Evolutionary conservation across 345 rosid species (phyloP).

Genomic region (Citrus sinensis): DNA sequence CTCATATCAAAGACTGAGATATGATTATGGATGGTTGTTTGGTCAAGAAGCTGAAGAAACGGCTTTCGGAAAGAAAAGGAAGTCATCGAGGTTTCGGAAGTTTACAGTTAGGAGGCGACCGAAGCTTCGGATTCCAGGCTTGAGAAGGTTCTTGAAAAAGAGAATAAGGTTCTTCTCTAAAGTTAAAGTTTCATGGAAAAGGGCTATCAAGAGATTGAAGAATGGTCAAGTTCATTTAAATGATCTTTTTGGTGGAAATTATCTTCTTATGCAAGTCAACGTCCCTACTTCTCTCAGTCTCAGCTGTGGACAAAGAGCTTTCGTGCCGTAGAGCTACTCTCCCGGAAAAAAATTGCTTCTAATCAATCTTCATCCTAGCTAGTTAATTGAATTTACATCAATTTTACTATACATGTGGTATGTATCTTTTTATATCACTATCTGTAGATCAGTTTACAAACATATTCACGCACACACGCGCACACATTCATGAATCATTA

Average conservation of each 20-base stretch:
- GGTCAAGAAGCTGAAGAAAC: slow-evolving; percentile 14
- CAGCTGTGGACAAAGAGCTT: too few relatives aligned
- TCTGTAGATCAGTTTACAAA: too few relatives aligned
- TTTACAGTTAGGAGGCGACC: slow-evolving; percentile 11
- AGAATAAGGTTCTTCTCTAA: slow-evolving; percentile 15
- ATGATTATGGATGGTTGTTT: slow-evolving; percentile 1
- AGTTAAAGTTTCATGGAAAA: slow-evolving; percentile 20
- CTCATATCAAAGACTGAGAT: slow-evolving; percentile 21
- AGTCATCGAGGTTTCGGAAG: slow-evolving; percentile 7
- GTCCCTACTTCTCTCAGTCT: too few relatives aligned
- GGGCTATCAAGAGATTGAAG: slow-evolving; percentile 37
- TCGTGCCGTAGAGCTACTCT: too few relatives aligned
- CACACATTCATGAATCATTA: too few relatives aligned
- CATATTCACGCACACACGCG: too few relatives aligned
- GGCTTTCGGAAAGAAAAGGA: slow-evolving; percentile 10
- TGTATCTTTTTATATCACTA: too few relatives aligned
- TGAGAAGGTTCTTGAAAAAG: slow-evolving; percentile 25
- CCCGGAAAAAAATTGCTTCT: too few relatives aligned
- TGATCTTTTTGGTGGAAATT: slow-evolving; percentile 41
- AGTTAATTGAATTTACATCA: too few relatives aligned
- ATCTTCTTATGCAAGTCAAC: slow-evolving; percentile 19
- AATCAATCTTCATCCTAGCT: too few relatives aligned
- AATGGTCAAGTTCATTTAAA: slow-evolving; percentile 29
- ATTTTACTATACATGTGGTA: too few relatives aligned
- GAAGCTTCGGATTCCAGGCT: slow-evolving; percentile 18